Evolutionary conservation across 208 protist genomes (phyloP).

Genomic region (Perkinsela sp.): DNA sequence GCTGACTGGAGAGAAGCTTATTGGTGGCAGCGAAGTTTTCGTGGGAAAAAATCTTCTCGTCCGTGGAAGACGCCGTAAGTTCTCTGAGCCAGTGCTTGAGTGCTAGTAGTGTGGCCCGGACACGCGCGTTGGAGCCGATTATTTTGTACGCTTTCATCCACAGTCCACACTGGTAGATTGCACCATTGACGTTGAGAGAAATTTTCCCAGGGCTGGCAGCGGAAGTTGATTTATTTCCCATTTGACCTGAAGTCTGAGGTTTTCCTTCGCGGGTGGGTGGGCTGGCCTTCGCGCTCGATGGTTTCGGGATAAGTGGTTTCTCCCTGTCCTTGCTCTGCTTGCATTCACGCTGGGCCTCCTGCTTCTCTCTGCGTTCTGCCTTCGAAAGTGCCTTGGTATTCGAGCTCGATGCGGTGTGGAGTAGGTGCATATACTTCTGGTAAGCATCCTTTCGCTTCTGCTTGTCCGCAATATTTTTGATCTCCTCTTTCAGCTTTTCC

Average conservation of each 20-base stretch:
- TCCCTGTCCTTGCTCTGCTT: background rate
- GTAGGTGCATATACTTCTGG: background rate
- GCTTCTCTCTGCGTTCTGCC: background rate
- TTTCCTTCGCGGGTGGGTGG: background rate
- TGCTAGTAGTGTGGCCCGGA: background rate
- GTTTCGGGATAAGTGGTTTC: background rate
- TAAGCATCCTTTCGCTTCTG: background rate
- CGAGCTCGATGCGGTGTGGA: background rate
- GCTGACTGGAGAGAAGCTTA: background rate
- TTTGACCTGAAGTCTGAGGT: background rate
- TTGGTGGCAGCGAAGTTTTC: background rate
- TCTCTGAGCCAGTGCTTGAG: background rate
- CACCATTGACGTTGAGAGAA: background rate
- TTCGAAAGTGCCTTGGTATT: background rate
- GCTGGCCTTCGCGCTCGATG: background rate
- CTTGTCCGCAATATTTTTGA: background rate
- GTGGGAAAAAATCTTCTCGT: background rate
- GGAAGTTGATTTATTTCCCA: too few species aligned
- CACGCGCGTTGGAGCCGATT: background rate
- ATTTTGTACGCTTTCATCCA: conserved; percentile 1
- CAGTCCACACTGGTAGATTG: background rate
- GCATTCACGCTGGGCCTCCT: background rate
- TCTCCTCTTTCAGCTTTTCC: background rate
- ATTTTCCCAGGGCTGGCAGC: background rate
- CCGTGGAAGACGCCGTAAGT: background rate